Base-by-base conservation (phyloP, 768 basidiomycete genomes). In the Pholiota conissans region DNA sequence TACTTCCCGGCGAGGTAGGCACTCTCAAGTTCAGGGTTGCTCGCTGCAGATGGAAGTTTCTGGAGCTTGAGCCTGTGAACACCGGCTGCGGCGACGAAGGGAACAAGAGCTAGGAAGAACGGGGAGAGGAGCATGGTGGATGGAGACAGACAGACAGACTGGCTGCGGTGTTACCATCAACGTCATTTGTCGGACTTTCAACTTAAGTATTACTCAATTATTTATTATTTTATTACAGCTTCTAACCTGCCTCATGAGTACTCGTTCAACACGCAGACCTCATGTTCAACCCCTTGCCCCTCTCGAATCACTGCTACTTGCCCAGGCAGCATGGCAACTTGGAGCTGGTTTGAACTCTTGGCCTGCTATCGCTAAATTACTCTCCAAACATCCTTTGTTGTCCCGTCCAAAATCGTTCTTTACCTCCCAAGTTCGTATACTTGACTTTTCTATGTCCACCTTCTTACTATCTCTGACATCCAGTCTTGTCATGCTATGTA, bases 1-100 rank as follows among this genome's bases (percentile, higher is more conserved):
- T 98, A 97, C 80, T 99, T 98, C 81, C 93, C 84, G n/a, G 89
- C 87, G 56, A 98, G 89, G 71, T 91, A 93, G 20, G 89, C 90
- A 45, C 84, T 84, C 75, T 93, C 89, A 48, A 92, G 76, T 24
- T 79, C 69, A 20, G 89, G 85, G 57, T 87, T 86, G 67, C 77
- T 81, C 13, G 76, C 72, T n/a, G 77, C 77, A 39, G 80, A 76
- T 16, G 89, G 81, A 1, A 96, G 69, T 77, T 97, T 97, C 74
- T 93, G 84, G 28, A 98, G 86, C 73, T 94, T 95, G 71, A 97
- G 84, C 69, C 84, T 94, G 82, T 88, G 89, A 0, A 93, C 78
- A 61, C 84, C 83, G 46, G 72, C 77, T 18, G 80, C 80, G 61
- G 78, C 77, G 67, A 80, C 76, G 75, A 75, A 81, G 68, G 81